Percentiles rank a stretch among this genome's conserved stretches.
These are phyloP conservation scores for Sporodiniella umbellata DNA, from an alignment of 371 early-diverging fungal genomes.

Conservation along the genomic window DNA sequence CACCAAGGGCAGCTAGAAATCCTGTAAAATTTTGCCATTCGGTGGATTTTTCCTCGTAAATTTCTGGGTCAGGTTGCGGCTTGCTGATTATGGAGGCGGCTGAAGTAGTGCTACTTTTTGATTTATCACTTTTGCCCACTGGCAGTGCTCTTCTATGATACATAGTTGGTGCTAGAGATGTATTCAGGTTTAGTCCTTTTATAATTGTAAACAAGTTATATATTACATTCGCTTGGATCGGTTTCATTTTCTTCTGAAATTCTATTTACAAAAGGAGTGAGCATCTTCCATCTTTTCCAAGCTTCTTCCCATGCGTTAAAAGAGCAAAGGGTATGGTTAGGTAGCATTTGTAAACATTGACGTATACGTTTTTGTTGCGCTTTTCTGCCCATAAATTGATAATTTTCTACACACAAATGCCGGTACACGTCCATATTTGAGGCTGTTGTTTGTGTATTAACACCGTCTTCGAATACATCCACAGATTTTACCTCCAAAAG, in stretches of 20 bases:
- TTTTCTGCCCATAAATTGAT: slow-evolving; percentile 60
- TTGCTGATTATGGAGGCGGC: neutral
- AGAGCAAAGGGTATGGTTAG: slow-evolving; percentile 69
- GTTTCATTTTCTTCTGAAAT: slow-evolving; percentile 31
- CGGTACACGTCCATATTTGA: slow-evolving; percentile 68
- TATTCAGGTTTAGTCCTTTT: too few relatives aligned
- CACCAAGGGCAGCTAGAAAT: slow-evolving; percentile 70
- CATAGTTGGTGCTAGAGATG: neutral
- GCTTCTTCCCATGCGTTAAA: slow-evolving; percentile 67
- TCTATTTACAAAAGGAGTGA: slow-evolving; percentile 49
- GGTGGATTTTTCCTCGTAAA: slow-evolving; percentile 37
- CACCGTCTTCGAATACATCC: slow-evolving; percentile 52
- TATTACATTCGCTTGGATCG: neutral
- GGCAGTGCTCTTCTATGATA: neutral
- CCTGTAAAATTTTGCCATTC: slow-evolving; percentile 75
- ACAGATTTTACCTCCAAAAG: slow-evolving; percentile 59
- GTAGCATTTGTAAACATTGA: slow-evolving; percentile 63
- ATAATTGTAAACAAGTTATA: too few relatives aligned
- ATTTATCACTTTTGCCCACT: slow-evolving; percentile 4
- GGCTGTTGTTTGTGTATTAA: slow-evolving; percentile 53
- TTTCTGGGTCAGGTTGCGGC: slow-evolving; percentile 10
- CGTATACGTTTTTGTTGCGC: slow-evolving; percentile 79
- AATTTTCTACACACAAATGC: slow-evolving; percentile 56
- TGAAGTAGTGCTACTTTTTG: neutral
- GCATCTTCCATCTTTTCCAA: slow-evolving; percentile 67